Evolutionary conservation across 345 rosid species (phyloP).

Genomic region (Turnera subulata): DNA sequence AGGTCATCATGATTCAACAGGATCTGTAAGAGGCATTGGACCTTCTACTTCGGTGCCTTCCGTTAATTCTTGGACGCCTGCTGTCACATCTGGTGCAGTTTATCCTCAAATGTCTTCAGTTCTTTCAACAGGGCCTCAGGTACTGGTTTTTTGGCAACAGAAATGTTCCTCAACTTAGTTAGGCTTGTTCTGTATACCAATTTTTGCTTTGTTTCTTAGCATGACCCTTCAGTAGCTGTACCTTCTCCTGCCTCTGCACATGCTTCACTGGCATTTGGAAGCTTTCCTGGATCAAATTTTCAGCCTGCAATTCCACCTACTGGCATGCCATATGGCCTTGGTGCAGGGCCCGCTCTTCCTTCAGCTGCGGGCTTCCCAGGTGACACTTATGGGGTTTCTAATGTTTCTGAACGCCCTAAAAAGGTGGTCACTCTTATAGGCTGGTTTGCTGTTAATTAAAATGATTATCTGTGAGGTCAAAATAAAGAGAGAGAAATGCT

Average conservation of each 20-base stretch:
- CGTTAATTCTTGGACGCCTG: slow-evolving; percentile 54
- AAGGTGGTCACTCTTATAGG: slow-evolving; percentile 43
- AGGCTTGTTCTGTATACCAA: slow-evolving; percentile 14
- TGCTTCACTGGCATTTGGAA: slow-evolving; percentile 57
- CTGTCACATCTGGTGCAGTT: slow-evolving; percentile 43
- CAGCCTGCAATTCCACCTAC: slow-evolving; percentile 52
- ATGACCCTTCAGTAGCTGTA: slow-evolving; percentile 47
- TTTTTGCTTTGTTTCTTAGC: slow-evolving; percentile 42
- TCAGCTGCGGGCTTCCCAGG: slow-evolving; percentile 58
- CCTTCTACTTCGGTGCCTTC: slow-evolving; percentile 31
- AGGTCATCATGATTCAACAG: slow-evolving; percentile 39
- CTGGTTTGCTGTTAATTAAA: slow-evolving; percentile 8
- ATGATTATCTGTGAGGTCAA: background rate
- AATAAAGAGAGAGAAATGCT: too few relatives aligned
- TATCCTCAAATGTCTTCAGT: slow-evolving; percentile 61
- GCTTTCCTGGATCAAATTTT: slow-evolving; percentile 59
- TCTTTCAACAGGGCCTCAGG: slow-evolving; percentile 54
- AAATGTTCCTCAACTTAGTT: slow-evolving; percentile 6
- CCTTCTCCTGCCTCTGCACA: slow-evolving; percentile 60
- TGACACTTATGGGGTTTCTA: slow-evolving; percentile 66
- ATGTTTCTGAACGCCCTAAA: slow-evolving; percentile 70
- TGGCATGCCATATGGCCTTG: slow-evolving; percentile 47
- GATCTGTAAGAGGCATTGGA: slow-evolving; percentile 33
- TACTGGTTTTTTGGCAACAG: slow-evolving; percentile 28
- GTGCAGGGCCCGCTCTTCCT: slow-evolving; percentile 54